Conservation (phyloP, 306 rosid genomes). For the Vigna angularis region DNA sequence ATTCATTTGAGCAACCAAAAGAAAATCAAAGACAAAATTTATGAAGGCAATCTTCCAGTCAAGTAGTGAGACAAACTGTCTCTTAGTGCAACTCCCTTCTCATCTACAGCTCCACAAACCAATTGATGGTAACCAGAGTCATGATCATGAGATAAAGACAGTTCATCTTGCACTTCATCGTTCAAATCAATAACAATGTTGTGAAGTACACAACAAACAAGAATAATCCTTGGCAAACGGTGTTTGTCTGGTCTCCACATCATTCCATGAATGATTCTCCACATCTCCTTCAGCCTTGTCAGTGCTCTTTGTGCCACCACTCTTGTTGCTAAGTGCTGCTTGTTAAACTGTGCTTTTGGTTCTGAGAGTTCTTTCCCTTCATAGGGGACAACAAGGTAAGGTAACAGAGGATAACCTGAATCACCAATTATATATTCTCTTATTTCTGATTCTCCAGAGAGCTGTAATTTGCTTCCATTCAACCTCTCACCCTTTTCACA, state of each 20-base stretch:
- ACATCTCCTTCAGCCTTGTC: constrained; percentile 76
- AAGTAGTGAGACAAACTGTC: constrained; percentile 67
- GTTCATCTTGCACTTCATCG: constrained; percentile 61
- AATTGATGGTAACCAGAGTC: constrained; percentile 76
- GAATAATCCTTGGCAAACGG: constrained; percentile 84
- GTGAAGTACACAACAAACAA: constrained; percentile 92
- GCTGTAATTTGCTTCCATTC: constrained; percentile 62
- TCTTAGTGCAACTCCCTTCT: constrained; percentile 68
- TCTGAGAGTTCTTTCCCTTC: constrained; percentile 72
- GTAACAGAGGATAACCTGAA: constrained; percentile 78
- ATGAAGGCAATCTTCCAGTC: constrained; percentile 56
- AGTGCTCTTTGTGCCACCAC: constrained; percentile 79
- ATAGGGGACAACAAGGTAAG: constrained; percentile 83
- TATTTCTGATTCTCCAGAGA: constrained; percentile 64
- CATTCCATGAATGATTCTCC: constrained; percentile 90
- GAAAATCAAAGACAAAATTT: constrained; percentile 35
- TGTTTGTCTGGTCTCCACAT: constrained; percentile 99
- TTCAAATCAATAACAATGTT: constrained; percentile 81
- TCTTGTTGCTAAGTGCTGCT: constrained; percentile 64
- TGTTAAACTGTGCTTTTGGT: constrained; percentile 64
- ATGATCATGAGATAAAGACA: constrained; percentile 65
- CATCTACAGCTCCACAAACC: constrained; percentile 64
- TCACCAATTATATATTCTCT: constrained; percentile 86
- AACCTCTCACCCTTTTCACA: constrained; percentile 73
- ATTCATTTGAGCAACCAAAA: constrained; percentile 42